Percentiles rank a stretch among this genome's conserved stretches.
phyloP scores from a whole-genome alignment of 2,329 filamentous ascomycete species.

The Acarospora socialis region DNA sequence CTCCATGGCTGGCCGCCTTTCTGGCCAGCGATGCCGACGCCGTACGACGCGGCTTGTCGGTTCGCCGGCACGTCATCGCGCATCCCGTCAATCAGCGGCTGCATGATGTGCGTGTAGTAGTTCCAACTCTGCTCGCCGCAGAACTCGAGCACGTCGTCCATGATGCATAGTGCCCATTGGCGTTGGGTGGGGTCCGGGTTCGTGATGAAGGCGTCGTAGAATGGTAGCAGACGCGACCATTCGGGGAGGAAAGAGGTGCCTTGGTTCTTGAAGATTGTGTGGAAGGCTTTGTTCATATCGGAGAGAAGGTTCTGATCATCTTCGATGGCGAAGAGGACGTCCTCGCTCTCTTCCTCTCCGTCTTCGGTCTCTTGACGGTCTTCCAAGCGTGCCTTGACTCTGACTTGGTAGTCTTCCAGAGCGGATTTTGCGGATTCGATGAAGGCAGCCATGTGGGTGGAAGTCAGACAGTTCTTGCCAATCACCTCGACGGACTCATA shows the following conservation, averaged over 20 bases:
- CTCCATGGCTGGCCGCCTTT: constrained; percentile 79
- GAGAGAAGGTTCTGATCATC: constrained; percentile 93
- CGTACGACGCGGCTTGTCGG: constrained; percentile 88
- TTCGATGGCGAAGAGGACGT: constrained; percentile 79
- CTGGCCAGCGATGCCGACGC: constrained; percentile 87
- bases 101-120: constrained; percentile 73
- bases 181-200: constrained; percentile 68
- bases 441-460: constrained; percentile 70
- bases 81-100: constrained; percentile 76
- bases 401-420: constrained; percentile 81
- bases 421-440: constrained; percentile 75
- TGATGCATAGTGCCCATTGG: constrained; percentile 98
- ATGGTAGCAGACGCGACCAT: constrained; percentile 75
- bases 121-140: constrained; percentile 78
- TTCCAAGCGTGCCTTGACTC: constrained; percentile 69
- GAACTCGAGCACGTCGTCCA: constrained; percentile 96
- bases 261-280: constrained; percentile 97
- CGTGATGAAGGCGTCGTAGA: constrained; percentile 72
- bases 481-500: constrained; percentile 95
- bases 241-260: constrained; percentile 67
- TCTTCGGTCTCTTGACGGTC: constrained; percentile 75
- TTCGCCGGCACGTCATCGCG: constrained; percentile 78
- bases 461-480: constrained; percentile 66
- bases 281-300: constrained; percentile 99
- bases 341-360: constrained; percentile 78